phyloP scores from a whole-genome alignment of 352 stramenopile genomes.

The Phytophthora idaei region DNA sequence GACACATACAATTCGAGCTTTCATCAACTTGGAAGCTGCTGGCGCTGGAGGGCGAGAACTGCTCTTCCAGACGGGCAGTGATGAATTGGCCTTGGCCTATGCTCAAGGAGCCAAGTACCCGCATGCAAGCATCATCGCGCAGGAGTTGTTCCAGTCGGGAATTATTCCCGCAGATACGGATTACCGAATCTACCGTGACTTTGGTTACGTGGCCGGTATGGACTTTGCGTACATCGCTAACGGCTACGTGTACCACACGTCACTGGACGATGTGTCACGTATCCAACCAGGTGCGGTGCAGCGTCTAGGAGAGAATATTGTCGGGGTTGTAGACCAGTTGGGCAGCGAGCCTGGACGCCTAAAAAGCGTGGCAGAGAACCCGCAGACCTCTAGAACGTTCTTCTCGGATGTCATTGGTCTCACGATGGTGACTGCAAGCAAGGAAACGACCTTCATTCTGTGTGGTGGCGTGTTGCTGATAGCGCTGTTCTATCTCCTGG shows the following conservation, averaged over 20 bases:
- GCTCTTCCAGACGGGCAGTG: conserved; percentile 81
- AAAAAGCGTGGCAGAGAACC: conserved; percentile 61
- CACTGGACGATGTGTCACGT: conserved; percentile 67
- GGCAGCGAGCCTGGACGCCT: conserved; percentile 46
- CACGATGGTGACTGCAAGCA: conserved; percentile 69
- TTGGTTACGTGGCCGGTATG: conserved; percentile 78
- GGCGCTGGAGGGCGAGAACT: conserved; percentile 73
- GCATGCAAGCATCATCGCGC: conserved; percentile 76
- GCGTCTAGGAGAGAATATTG: conserved; percentile 74
- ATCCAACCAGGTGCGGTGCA: conserved; percentile 75
- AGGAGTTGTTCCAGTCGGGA: conserved; percentile 80
- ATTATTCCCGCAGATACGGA: conserved; percentile 78
- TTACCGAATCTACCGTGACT: conserved; percentile 77
- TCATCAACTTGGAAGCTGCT: conserved; percentile 81
- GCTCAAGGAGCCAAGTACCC: conserved; percentile 73
- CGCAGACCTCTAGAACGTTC: conserved; percentile 66
- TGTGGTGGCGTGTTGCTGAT: conserved; percentile 48
- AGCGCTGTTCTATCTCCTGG: conserved; percentile 50
- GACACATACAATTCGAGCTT: conserved; percentile 69
- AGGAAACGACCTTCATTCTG: conserved; percentile 42
- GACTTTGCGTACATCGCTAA: conserved; percentile 86
- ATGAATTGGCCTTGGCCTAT: conserved; percentile 76
- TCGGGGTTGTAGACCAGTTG: conserved; percentile 63
- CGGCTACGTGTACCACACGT: conserved; percentile 84
- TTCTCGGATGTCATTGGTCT: conserved; percentile 77